A percentile compares a stretch with the other conserved stretches of the same genome.
Conservation (phyloP, 2,329 filamentous ascomycete species). For the Tolypocladium endophyticum region DNA sequence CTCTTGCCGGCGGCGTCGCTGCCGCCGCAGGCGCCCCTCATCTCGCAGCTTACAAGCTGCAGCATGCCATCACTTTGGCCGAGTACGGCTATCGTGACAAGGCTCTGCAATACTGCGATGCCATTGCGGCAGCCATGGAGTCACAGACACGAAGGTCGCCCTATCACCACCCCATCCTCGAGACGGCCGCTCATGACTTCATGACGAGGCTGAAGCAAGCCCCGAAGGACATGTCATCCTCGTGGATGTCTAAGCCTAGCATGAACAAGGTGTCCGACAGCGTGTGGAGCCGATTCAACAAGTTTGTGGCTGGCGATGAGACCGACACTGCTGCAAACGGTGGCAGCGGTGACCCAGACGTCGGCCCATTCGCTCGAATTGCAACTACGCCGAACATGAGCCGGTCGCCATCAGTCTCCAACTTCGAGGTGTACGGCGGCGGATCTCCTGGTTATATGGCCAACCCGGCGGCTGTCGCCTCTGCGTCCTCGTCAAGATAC, state of each 20-base stretch:
- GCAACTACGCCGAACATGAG: constrained; percentile 65
- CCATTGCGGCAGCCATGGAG: constrained; percentile 64
- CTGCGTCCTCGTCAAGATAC: constrained; percentile 27
- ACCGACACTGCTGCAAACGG: constrained; percentile 63
- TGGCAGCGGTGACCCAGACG: constrained; percentile 48
- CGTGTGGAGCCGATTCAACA: constrained; percentile 88
- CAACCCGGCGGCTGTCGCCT: constrained; percentile 19
- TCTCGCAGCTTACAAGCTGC: constrained; percentile 81
- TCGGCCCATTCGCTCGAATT: constrained; percentile 75
- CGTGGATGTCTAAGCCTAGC: constrained; percentile 90
- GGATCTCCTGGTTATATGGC: constrained; percentile 20
- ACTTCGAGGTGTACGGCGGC: constrained; percentile 66
- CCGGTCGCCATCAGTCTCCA: constrained; percentile 58
- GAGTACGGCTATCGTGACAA: constrained; percentile 75
- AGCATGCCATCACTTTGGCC: constrained; percentile 74
- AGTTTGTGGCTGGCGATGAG: constrained; percentile 90
- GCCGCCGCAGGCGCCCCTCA: constrained; percentile 59
- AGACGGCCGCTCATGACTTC: constrained; percentile 72
- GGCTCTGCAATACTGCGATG: constrained; percentile 85
- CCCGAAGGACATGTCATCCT: constrained; percentile 68
- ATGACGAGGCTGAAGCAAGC: constrained; percentile 74
- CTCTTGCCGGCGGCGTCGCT: constrained; percentile 49
- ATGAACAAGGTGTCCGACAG: constrained; percentile 93
- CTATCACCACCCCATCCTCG: constrained; percentile 71
- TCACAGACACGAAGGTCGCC: constrained; percentile 74